Conservation (phyloP, 2,329 filamentous ascomycete species). For the Xylaria multiplex region DNA sequence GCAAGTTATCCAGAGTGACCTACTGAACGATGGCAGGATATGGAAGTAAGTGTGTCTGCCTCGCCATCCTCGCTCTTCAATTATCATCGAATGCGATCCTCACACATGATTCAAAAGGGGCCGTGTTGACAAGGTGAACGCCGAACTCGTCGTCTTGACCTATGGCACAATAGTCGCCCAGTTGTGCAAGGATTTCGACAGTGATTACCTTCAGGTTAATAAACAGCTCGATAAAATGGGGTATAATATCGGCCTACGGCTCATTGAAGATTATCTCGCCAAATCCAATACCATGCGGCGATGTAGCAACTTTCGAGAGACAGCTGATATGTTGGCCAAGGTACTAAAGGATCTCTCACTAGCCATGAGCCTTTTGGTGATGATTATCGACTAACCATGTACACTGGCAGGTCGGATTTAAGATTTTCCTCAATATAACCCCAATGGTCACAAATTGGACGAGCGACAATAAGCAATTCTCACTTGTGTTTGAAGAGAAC, state of each 20-base stretch:
- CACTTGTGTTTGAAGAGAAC: slow-evolving; percentile 95
- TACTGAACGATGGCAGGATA: slow-evolving; percentile 65
- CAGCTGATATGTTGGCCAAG: slow-evolving; percentile 95
- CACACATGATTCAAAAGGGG: slow-evolving; percentile 66
- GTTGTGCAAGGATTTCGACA: slow-evolving; percentile 94
- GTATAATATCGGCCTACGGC: slow-evolving; percentile 93
- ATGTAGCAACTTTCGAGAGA: slow-evolving; percentile 93
- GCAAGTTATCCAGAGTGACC: slow-evolving; percentile 11
- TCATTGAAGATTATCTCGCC: slow-evolving; percentile 97
- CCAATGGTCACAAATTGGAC: slow-evolving; percentile 96
- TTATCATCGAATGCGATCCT: slow-evolving; percentile 28
- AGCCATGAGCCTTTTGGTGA: background rate
- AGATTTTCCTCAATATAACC: slow-evolving; percentile 98
- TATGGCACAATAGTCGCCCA: slow-evolving; percentile 98
- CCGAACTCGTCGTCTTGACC: slow-evolving; percentile 94
- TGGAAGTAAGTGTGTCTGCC: slow-evolving; percentile 79
- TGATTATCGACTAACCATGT: slow-evolving; percentile 35
- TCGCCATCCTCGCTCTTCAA: slow-evolving; percentile 7
- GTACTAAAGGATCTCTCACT: slow-evolving; percentile 55
- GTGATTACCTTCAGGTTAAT: slow-evolving; percentile 94
- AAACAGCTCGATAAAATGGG: slow-evolving; percentile 99
- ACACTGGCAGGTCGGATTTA: slow-evolving; percentile 83
- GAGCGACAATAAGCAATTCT: slow-evolving; percentile 95
- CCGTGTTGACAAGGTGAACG: slow-evolving; percentile 96
- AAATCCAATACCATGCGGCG: slow-evolving; percentile 90